Base-by-base conservation (phyloP, 2,329 filamentous ascomycete species). In the Paraphaeosphaeria minitans region DNA sequence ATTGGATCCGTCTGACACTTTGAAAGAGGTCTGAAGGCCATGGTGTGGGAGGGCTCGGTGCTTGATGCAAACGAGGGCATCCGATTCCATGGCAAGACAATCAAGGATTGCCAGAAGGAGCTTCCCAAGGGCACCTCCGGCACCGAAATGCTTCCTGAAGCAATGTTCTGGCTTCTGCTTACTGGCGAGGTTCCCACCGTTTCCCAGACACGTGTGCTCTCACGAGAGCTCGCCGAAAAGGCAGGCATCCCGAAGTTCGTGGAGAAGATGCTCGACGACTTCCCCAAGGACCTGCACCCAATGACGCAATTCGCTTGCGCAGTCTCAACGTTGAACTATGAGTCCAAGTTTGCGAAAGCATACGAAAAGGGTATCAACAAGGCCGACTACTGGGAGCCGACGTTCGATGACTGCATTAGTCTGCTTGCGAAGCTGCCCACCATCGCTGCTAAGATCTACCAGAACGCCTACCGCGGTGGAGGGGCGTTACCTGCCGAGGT, bases 151-250 rank as follows among this genome's bases (percentile, higher is more conserved):
- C 86, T 98, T 13, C 95, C 95, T 49, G 95, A 99, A 80, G 89
- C 94, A 78, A 99, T 99, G 95, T 99, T 99, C 85, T 99, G 95
- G 95, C 87, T 98, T 43, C 87, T 99, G 52, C 84, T 99, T 68
- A 99, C 95, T 10, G 95, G 95, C 59, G 85, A 96, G 79, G 91
- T 98, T 22, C 95, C 95, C 24, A 91, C 90, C 1, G 89, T 88
- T 22, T 82, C 82, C 62, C 95, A 99, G 79, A 87, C 95, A 63
- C 91, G 94, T 70, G 83, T 81, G 46, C 88, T 99, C 70, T 96
- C 92, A 48, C 87, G 89, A 58, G 89, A 98, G 78, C 84, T 98
- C 24, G 95, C 95, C 53, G 89, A 93, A 76, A 89, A 97, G 81
- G 90, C 91, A 22, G 82, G 86, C 69, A 86, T 99, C 53, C 95